A percentile compares a stretch with the other conserved stretches of the same genome.
Conservation (phyloP, 208 protist genomes). For the Leishmania mexicana region DNA sequence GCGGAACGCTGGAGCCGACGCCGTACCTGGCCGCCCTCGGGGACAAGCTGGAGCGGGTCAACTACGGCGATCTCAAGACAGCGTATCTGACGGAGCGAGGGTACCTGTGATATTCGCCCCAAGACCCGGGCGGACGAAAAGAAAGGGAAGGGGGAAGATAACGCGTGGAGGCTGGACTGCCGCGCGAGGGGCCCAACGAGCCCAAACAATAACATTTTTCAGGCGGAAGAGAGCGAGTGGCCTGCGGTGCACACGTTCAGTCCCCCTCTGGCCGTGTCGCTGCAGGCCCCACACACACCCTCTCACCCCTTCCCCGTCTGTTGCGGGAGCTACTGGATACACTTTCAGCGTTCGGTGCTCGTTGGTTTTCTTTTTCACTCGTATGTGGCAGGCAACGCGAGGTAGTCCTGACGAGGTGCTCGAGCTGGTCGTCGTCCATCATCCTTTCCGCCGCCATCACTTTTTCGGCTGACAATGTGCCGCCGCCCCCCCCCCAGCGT, state of each 20-base stretch:
- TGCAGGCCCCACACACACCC: neutral
- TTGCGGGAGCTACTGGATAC: neutral
- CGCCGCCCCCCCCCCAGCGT: no score
- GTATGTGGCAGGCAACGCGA: neutral
- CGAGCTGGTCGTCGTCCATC: neutral
- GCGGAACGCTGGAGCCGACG: conserved; percentile 35
- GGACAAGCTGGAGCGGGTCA: conserved; percentile 15
- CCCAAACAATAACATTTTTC: neutral
- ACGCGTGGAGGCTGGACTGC: neutral
- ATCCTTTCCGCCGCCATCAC: neutral
- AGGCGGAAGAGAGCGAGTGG: neutral
- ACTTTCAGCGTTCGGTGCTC: neutral
- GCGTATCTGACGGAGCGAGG: conserved; percentile 24
- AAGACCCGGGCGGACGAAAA: neutral
- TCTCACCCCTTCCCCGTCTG: no score
- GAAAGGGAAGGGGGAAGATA: no score
- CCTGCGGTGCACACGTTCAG: neutral
- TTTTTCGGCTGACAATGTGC: neutral
- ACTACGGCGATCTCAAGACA: conserved; percentile 14
- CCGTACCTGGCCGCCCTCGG: conserved; percentile 44
- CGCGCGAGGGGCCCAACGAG: neutral
- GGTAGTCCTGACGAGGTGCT: neutral
- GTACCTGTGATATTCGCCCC: conserved; percentile 10
- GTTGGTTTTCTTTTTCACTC: neutral
- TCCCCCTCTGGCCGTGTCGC: neutral